Evolutionary conservation across 2,329 filamentous ascomycete species (phyloP).

Genomic region (Colletotrichum acutatum): DNA sequence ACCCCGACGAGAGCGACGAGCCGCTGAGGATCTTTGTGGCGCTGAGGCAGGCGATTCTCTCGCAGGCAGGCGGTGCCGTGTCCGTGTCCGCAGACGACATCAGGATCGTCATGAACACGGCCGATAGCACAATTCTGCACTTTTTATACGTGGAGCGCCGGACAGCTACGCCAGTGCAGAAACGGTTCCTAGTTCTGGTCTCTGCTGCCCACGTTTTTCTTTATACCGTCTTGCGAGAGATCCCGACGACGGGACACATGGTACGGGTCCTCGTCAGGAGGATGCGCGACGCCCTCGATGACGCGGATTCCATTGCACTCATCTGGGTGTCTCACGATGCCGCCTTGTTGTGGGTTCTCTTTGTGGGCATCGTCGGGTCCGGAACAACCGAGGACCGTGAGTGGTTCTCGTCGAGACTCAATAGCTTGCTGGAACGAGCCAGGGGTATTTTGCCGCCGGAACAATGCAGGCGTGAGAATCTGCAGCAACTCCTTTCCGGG

Average conservation of each 20-base stretch:
- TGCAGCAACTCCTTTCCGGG: constrained; percentile 16
- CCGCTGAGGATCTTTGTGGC: constrained; percentile 27
- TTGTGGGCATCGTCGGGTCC: constrained; percentile 33
- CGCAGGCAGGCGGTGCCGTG: constrained; percentile 4
- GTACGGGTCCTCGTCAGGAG: constrained; percentile 25
- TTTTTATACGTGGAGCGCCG: constrained; percentile 28
- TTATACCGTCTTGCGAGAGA: constrained; percentile 31
- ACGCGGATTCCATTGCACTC: constrained; percentile 22
- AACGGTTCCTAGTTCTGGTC: constrained; percentile 23
- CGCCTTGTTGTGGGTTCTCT: constrained; percentile 34
- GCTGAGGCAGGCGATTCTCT: constrained; percentile 30
- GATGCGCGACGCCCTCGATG: constrained; percentile 29
- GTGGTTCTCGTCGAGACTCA: constrained; percentile 17
- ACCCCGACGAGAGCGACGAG: constrained; percentile 10
- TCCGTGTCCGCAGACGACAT: constrained; percentile 32
- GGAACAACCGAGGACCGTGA: constrained; percentile 7
- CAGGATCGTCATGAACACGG: constrained; percentile 36
- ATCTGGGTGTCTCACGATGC: constrained; percentile 20
- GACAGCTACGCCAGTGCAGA: constrained; percentile 16
- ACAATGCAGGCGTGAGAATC: constrained; percentile 3
- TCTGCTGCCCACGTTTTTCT: constrained; percentile 35
- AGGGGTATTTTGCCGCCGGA: constrained; percentile 14
- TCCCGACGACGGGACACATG: constrained; percentile 34
- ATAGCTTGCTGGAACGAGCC: constrained; percentile 12
- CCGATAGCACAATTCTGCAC: constrained; percentile 34